A percentile compares a stretch with the other conserved stretches of the same genome.
phyloP scores from a whole-genome alignment of 352 stramenopile genomes.

The Phytopythium chamaehyphon region DNA sequence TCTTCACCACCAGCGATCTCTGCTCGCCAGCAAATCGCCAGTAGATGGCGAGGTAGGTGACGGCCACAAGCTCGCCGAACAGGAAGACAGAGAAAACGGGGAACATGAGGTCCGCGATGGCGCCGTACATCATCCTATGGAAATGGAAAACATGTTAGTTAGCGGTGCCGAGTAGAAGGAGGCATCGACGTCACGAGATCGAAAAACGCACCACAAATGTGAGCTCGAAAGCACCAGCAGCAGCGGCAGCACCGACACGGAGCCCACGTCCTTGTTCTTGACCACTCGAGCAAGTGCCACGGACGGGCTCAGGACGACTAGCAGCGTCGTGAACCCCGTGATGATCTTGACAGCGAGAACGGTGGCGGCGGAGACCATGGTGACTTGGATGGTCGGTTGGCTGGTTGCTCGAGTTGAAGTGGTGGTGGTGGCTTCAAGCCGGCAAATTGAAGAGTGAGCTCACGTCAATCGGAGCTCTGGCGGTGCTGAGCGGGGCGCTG shows the following conservation, averaged over 20 bases:
- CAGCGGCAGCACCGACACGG: conserved; percentile 31
- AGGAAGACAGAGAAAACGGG: conserved; percentile 33
- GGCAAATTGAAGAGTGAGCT: not conserved
- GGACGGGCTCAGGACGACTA: conserved; percentile 38
- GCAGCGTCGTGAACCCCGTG: conserved; percentile 23
- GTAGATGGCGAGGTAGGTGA: conserved; percentile 24
- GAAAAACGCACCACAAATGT: conserved; percentile 18
- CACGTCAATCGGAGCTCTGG: not conserved
- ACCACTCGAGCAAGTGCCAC: conserved; percentile 34
- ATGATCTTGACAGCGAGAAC: conserved; percentile 26
- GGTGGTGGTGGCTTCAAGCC: not conserved
- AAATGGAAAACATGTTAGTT: no score
- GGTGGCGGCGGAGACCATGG: conserved; percentile 13
- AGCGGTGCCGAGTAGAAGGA: no score
- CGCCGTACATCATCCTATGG: conserved; percentile 6
- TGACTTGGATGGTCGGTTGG: not conserved
- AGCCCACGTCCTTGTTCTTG: conserved; percentile 32
- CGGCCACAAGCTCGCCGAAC: conserved; percentile 23
- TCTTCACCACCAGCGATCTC: conserved; percentile 9
- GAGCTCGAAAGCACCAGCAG: conserved; percentile 30
- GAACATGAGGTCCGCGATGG: conserved; percentile 15
- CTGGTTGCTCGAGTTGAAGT: no score
- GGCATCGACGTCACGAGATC: no score
- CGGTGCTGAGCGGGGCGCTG: no score
- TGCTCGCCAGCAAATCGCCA: conserved; percentile 20